phyloP scores from a whole-genome alignment of 495 filamentous ascomycete genomes.

The Aspergillus ostianus region DNA sequence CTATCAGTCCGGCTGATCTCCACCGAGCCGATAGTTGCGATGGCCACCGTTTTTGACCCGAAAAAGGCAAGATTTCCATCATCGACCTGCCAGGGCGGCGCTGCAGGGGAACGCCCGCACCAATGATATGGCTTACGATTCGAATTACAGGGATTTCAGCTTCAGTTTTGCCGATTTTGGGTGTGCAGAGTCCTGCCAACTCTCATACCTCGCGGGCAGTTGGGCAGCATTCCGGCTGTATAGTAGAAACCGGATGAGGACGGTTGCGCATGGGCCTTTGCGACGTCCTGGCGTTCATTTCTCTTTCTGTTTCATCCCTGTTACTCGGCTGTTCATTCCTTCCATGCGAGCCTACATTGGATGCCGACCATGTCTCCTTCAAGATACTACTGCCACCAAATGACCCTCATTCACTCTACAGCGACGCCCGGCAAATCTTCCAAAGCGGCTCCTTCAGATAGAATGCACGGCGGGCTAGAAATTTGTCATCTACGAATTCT shows the following conservation, averaged over 20 bases:
- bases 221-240: background rate
- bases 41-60: background rate
- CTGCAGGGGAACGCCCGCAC: background rate
- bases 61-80: slow-evolving; percentile 1
- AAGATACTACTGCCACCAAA: background rate
- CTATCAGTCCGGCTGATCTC: background rate
- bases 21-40: slow-evolving; percentile 2
- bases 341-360: too few species aligned
- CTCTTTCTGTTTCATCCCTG: too few species aligned
- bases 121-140: background rate
- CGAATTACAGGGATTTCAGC: background rate
- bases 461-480: too few species aligned
- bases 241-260: background rate
- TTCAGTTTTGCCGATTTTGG: background rate
- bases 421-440: too few species aligned
- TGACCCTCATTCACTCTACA: too few species aligned
- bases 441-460: too few species aligned
- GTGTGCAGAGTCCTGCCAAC: too few species aligned
- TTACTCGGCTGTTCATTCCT: too few species aligned
- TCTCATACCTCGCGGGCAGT: background rate
- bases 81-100: background rate
- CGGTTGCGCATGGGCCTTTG: too few species aligned
- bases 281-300: too few species aligned
- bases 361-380: background rate
- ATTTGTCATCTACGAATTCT: too few species aligned